Evolutionary conservation across 2,329 filamentous ascomycete species (phyloP), one percentile per base, ranked within the genome.

Genomic region (Tolypocladium inflatum): DNA sequence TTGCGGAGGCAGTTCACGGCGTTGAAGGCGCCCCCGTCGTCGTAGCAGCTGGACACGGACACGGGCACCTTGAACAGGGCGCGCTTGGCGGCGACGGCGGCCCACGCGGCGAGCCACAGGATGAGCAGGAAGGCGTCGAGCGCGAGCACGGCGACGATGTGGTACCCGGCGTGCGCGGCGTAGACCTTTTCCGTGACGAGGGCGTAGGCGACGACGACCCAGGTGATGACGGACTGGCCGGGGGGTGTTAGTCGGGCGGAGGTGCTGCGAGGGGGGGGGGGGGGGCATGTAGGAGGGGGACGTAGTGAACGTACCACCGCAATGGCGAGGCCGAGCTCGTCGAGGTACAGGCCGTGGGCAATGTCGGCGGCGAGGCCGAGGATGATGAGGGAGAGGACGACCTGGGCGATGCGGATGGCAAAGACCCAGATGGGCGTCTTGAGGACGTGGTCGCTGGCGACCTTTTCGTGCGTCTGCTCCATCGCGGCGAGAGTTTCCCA

Each of bases 21-120:
- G 63, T 75, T 70, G 37, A 77, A 50, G 6, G 70, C 26, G 62
- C 73, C 74, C 50, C 76, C 76, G 59, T 78, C 71, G 19, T 69
- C 63, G 59, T 65, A 69, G 57, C 70, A 73, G 2, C 65, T 66
- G 11, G 42, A 62, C 3, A 75, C 72, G 4, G 42, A 55, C 17
- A 71, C 65, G 10, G 61, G 60, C 55, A 71, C 69, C 4, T 61
- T 65, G 63, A 75, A 79, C 21, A 60, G 60, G 39, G 70, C 68
- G 37, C 77, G 73, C 55, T 63, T 67, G 23, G 73, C 70, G 10
- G 78, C 78, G 17, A 70, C 70, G 33, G 75, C 71, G 19, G 71
- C 71, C 59, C 69, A 75, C n/a, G 73, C 71, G 0, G 75, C 71
- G 21, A 80, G 73, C 78, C 78, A 80, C 56, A 80, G 70, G 58